Base-by-base conservation (phyloP, 257 asterid genomes). In the Catharanthus roseus region DNA sequence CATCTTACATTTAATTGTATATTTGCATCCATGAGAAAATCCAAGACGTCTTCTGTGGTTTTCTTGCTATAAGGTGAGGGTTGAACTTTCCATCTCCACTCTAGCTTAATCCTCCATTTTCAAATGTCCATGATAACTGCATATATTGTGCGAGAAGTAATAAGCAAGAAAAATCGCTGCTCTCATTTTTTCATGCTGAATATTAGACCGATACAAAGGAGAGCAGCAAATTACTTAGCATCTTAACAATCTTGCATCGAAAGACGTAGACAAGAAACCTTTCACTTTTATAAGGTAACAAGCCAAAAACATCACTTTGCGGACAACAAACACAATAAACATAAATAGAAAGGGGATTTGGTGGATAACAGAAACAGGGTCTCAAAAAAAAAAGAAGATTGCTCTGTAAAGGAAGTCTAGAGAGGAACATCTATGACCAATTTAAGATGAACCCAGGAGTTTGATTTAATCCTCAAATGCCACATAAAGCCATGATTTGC, bases 71-170 rank as follows among this genome's bases (percentile, higher is more conserved):
- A 42, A 5, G 77, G 58, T 24, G 95, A 84, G 67, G 88, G 90
- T 62, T 88, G 92, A 78, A 95, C 86, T 69, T 91, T 93, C 98
- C 98, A 93, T 70, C 96, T 90, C 98, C 99, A 91, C 76, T 93
- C 99, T 73, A 93, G 82, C 79, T 88, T 89, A n/a, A 83, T 88
- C 49, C 96, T 85, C 85, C 96, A 83, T 86, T 93, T 88, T 88
- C 93, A 80, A 91, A 91, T 49, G 96, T 89, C 92, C 95, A 93
- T 23, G 98, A 84, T 73, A 93, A 79, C 98, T 93, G 84, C 79
- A 79, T 9, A n/a, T n/a, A n/a, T n/a, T n/a, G n/a, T n/a, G n/a
- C n/a, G n/a, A n/a, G n/a, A n/a, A n/a, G n/a, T n/a, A n/a, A n/a
- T n/a, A n/a, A n/a, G n/a, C n/a, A n/a, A n/a, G n/a, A n/a, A n/a